Evolutionary conservation across 2,329 filamentous ascomycete species (phyloP), one percentile per base, ranked within the genome.

Genomic region (Cercospora sp.): DNA sequence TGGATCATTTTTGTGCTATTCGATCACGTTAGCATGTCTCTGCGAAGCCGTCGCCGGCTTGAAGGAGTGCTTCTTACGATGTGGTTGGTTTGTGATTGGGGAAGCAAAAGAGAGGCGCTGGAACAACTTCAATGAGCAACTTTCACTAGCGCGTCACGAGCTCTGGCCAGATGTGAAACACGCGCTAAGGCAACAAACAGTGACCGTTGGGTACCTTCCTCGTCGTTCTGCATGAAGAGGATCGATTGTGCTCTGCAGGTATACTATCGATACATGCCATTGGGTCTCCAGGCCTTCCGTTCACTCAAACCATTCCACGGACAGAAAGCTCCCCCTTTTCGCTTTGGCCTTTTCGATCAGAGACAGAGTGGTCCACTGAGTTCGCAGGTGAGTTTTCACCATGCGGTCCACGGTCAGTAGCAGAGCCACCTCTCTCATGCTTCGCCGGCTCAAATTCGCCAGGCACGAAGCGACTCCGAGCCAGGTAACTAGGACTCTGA

Each of bases 401-500:
- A 43, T 34, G 30, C 9, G 53, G 30, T 16, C 62, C 45, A 43
- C 34, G 49, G 16, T 58, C 30, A n/a, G 9, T 18, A 49, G 55
- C 28, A 55, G 30, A 28, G 18, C 37, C 63, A 40, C 21, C 59
- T 45, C 37, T 53, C 40, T 49, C 53, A 59, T 59, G 28, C 26
- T 62, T 60, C 21, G 37, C 53, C 26, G 21, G 32, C 9, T 65
- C 34, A 3, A 37, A n/a, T 2, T 24, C 13, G 0, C 49, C 40
- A 18, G 18, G 40, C 16, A 61, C 57, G 16, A 61, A 37, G n/a
- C 43, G 34, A 28, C 37, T 34, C 9, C 45, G 45, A 28, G 64
- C 60, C 53, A 70, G 26, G 59, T 73, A 71, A 49, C 69, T 67
- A 13, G 70, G 70, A 61, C 66, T 69, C 51, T 69, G 65, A 37